Conservation (phyloP, 495 filamentous ascomycete species). For the Penicillium parvum region DNA sequence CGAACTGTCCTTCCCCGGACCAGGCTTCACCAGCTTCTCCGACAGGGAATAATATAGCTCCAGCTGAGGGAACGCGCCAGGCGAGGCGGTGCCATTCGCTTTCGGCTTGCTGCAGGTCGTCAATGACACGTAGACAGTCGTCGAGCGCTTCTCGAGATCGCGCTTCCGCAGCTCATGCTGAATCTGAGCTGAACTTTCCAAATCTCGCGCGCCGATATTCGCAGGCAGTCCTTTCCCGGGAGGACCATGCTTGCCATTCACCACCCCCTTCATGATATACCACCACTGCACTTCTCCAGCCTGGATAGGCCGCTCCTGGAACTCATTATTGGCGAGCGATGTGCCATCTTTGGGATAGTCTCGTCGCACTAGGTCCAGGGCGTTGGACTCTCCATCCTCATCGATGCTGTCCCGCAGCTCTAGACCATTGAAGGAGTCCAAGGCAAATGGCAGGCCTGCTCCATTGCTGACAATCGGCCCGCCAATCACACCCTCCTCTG, state of each 20-base stretch:
- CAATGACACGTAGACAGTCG: slow-evolving; percentile 68
- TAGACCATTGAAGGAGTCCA: slow-evolving; percentile 35
- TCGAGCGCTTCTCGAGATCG: slow-evolving; percentile 28
- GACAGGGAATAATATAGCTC: slow-evolving; percentile 72
- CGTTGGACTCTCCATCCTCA: slow-evolving; percentile 37
- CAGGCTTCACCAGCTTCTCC: slow-evolving; percentile 59
- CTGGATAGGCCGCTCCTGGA: slow-evolving; percentile 48
- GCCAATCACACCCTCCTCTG: slow-evolving; percentile 41
- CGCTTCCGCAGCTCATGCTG: slow-evolving; percentile 24
- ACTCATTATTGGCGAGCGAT: slow-evolving; percentile 61
- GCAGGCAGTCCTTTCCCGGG: slow-evolving; percentile 36
- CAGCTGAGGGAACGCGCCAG: slow-evolving; percentile 59
- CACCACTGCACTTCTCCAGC: slow-evolving; percentile 56
- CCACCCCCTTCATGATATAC: slow-evolving; percentile 43
- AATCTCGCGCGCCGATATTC: slow-evolving; percentile 13
- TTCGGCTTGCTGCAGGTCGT: slow-evolving; percentile 74
- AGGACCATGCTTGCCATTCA: slow-evolving; percentile 32
- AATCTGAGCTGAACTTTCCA: slow-evolving; percentile 5
- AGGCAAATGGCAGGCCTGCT: slow-evolving; percentile 23
- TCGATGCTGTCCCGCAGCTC: slow-evolving; percentile 24
- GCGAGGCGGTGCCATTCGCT: slow-evolving; percentile 32
- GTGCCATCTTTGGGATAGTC: slow-evolving; percentile 38
- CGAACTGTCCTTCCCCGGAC: slow-evolving; percentile 47
- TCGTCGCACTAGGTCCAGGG: slow-evolving; percentile 61
- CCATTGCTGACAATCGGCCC: slow-evolving; percentile 18